Evolutionary conservation across 208 protist species (phyloP).

Genomic region (Porcisia hertigi): DNA sequence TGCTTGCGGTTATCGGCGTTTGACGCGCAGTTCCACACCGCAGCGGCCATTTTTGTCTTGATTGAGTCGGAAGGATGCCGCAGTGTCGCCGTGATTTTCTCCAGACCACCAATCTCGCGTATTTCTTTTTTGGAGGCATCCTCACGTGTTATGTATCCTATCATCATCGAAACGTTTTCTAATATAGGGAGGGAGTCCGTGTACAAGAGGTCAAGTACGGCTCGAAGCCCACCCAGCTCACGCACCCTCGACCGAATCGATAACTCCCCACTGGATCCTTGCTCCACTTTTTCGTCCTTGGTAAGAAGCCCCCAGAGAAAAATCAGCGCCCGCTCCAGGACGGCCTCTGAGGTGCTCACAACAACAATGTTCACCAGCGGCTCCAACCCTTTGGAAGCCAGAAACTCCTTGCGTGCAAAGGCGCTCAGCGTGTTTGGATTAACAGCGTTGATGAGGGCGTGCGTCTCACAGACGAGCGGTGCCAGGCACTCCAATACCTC

Average conservation of each 20-base stretch:
- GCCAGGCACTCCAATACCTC: constrained; percentile 81
- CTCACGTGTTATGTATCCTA: constrained; percentile 94
- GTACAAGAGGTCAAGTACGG: constrained; percentile 88
- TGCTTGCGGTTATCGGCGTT: constrained; percentile 88
- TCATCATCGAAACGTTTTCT: constrained; percentile 92
- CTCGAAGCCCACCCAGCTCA: constrained; percentile 78
- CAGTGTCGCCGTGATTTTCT: constrained; percentile 90
- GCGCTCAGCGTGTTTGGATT: constrained; percentile 24
- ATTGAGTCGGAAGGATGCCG: constrained; percentile 90
- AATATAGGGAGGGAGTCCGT: constrained; percentile 90
- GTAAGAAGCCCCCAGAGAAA: constrained; percentile 88
- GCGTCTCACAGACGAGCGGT: constrained; percentile 60
- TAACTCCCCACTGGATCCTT: constrained; percentile 34
- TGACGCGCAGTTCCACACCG: constrained; percentile 94
- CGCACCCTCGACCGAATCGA: constrained; percentile 71
- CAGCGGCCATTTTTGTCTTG: constrained; percentile 92
- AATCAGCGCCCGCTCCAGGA: constrained; percentile 89
- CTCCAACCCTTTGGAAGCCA: constrained; percentile 66
- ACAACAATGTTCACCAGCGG: constrained; percentile 89
- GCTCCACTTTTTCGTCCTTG: constrained; percentile 60
- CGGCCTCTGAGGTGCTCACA: constrained; percentile 81
- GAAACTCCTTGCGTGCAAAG: constrained; percentile 65
- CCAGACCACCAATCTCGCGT: constrained; percentile 84
- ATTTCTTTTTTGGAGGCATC: constrained; percentile 89
- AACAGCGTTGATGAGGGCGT: constrained; percentile 32